Base-by-base conservation (phyloP, 78 protist genomes). In the Dictyostelium capitatum region DNA sequence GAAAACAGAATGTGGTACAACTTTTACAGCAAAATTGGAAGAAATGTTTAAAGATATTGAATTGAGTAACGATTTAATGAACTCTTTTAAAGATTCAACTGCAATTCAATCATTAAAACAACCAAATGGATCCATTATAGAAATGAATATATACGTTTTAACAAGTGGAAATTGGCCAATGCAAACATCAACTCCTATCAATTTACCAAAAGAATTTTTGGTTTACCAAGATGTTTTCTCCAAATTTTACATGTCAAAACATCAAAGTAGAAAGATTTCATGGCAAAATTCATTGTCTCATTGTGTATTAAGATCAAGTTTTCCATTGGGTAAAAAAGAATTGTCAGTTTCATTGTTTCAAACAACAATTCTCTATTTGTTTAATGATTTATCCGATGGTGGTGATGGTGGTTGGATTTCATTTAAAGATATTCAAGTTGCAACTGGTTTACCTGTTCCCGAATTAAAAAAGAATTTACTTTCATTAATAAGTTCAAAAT, bases 41-140 rank as follows among this genome's bases (percentile, higher is more conserved):
- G 99, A 98, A 41, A 98, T 98, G 99, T 93, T 98, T 82, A 96
- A 97, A 80, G 99, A 98, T 89, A 67, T 98, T 15, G 99, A 97
- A 23, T 57, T 97, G 20, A 80, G 92, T 2, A 32, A 50, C 0
- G 98, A 96, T 17, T 20, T 96, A 54, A 95, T 90, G 95, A 50
- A 59, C 19, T 6, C 80, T 10, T 96, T 81, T 79, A 74, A 54
- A 37, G 81, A 90, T 19, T 90, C 80, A 28, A 15, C 65, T 2
- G 8, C 25, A 17, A 10, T 15, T 65, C 14, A 19, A 20, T 19
- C 7, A 41, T 41, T 20, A 5, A 67, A 15, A 30, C 10, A 15
- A 9, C 43, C 43, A 37, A 37, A 37, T 37, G 43, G 43, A 37
- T 37, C 43, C 43, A 37, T 37, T 37, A 11, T 97, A 1, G 98